phyloP scores from a whole-genome alignment of 176 grass and related monocot species.

The Poa annua region DNA sequence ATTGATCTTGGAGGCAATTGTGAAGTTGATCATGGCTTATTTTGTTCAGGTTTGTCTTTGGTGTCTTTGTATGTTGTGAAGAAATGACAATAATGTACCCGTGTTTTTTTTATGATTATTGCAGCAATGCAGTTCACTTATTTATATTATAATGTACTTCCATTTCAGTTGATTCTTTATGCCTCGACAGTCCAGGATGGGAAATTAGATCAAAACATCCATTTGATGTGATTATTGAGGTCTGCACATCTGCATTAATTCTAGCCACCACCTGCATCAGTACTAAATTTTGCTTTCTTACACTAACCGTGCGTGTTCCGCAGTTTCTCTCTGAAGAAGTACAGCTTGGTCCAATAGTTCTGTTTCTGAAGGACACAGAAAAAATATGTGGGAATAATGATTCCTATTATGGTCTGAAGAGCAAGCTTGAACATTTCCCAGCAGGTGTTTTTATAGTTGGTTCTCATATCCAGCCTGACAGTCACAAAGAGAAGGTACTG shows the following conservation, averaged over 20 bases:
- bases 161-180: constrained; percentile 76
- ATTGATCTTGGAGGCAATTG: constrained; percentile 94
- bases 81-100: constrained; percentile 28
- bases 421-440: constrained; percentile 74
- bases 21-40: constrained; percentile 94
- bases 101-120: constrained; percentile 25
- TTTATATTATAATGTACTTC: constrained; percentile 24
- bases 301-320: constrained; percentile 32
- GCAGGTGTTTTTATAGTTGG: constrained; percentile 82
- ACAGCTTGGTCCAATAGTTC: constrained; percentile 71
- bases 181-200: constrained; percentile 72
- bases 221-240: constrained; percentile 87
- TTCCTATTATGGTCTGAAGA: constrained; percentile 74
- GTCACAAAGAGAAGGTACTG: constrained; percentile 78
- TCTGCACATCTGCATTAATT: constrained; percentile 41
- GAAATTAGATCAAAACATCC: constrained; percentile 78
- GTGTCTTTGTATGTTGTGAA: constrained; percentile 17
- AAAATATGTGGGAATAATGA: constrained; percentile 74
- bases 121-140: constrained; percentile 36
- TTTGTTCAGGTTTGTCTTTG: constrained; percentile 83
- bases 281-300: constrained; percentile 35
- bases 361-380: constrained; percentile 93
- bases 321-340: constrained; percentile 88
- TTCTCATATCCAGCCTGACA: constrained; percentile 81
- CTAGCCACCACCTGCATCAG: constrained; percentile 4